A percentile compares a stretch with the other conserved stretches of the same genome.
Evolutionary conservation across 169 alveolate genomes (phyloP).

Genomic region (Plasmodium billcollinsi): DNA sequence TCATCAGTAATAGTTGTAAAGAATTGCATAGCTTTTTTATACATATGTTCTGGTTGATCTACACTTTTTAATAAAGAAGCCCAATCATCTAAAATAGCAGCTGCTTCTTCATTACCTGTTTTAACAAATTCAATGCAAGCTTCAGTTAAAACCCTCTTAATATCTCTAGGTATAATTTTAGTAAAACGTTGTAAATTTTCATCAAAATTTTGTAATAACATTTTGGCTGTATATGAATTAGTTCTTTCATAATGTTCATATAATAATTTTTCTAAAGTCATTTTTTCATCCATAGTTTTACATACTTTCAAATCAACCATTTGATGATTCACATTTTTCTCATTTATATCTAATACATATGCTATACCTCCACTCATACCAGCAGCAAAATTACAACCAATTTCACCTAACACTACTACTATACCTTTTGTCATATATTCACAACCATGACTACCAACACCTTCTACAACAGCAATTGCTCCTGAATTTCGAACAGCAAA

Average conservation of each 20-base stretch:
- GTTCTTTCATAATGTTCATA: slow-evolving; percentile 80
- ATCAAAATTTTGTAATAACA: slow-evolving; percentile 57
- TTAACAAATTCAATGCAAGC: slow-evolving; percentile 81
- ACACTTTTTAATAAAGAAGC: slow-evolving; percentile 72
- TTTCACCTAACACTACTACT: slow-evolving; percentile 85
- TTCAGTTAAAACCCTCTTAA: slow-evolving; percentile 78
- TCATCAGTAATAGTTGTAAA: slow-evolving; percentile 75
- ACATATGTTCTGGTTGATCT: slow-evolving; percentile 77
- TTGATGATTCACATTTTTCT: slow-evolving; percentile 76
- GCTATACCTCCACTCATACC: slow-evolving; percentile 91
- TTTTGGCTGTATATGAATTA: slow-evolving; percentile 77
- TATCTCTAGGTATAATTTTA: slow-evolving; percentile 79
- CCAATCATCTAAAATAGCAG: slow-evolving; percentile 79
- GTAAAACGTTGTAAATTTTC: slow-evolving; percentile 66
- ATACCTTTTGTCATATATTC: slow-evolving; percentile 91
- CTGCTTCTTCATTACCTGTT: slow-evolving; percentile 80
- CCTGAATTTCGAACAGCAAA: slow-evolving; percentile 89
- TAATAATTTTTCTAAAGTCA: slow-evolving; percentile 75
- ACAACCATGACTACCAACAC: slow-evolving; percentile 89
- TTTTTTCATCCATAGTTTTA: slow-evolving; percentile 77
- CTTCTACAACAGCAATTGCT: slow-evolving; percentile 89
- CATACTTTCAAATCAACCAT: slow-evolving; percentile 80
- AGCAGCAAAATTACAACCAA: slow-evolving; percentile 88
- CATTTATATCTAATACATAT: slow-evolving; percentile 80
- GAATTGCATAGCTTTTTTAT: slow-evolving; percentile 76